These are phyloP conservation scores for Solanum hybrid DNA, from an alignment of 305 asterid species.

Conservation along the genomic window DNA sequence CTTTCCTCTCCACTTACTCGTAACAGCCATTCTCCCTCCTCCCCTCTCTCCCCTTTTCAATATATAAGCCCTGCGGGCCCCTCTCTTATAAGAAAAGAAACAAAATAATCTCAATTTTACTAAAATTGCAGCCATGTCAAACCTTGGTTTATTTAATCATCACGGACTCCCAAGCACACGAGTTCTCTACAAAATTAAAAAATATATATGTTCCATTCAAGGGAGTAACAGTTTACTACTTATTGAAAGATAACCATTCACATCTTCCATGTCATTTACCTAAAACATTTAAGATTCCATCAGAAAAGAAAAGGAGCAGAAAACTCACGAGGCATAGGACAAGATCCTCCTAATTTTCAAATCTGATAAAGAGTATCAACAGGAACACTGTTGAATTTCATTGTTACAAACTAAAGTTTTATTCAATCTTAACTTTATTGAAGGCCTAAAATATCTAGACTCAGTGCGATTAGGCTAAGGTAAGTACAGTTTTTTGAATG, in stretches of 20 bases:
- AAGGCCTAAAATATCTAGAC: not conserved
- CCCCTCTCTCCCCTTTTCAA: too few relatives aligned
- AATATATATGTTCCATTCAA: not conserved
- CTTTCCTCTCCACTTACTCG: not conserved
- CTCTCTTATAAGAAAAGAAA: not conserved
- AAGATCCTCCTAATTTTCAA: not conserved
- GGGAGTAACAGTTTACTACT: not conserved
- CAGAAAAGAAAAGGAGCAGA: not conserved
- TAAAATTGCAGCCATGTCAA: not conserved
- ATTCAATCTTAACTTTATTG: not conserved
- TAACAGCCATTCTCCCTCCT: too few relatives aligned
- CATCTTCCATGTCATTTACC: not conserved
- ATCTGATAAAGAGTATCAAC: not conserved
- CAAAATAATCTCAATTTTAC: not conserved
- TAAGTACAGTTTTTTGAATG: not conserved
- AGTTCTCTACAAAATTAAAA: not conserved
- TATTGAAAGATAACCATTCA: not conserved
- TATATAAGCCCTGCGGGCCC: not conserved
- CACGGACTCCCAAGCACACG: not conserved
- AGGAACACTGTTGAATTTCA: not conserved
- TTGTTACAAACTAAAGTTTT: not conserved
- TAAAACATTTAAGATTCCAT: not conserved
- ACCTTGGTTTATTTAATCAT: not conserved
- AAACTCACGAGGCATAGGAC: not conserved
- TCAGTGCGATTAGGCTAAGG: not conserved